Evolutionary conservation across 805 yeast species (phyloP).

Genomic region (Monosporozyma siamensis): DNA sequence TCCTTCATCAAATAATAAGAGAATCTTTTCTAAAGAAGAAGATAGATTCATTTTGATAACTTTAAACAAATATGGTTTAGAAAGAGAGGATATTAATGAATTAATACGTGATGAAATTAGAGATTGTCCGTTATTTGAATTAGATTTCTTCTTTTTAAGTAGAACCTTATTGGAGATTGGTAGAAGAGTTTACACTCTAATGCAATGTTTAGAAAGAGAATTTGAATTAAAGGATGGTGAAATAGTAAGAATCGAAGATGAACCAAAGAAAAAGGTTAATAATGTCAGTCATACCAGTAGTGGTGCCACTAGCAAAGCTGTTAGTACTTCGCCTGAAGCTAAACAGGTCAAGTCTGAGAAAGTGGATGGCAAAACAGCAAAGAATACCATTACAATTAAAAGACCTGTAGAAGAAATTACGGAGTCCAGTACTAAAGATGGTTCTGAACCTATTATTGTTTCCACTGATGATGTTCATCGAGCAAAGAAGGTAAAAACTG

Average conservation of each 20-base stretch:
- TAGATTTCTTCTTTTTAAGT: slow-evolving; percentile 83
- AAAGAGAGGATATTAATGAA: slow-evolving; percentile 71
- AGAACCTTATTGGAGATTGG: slow-evolving; percentile 71
- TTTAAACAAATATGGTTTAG: slow-evolving; percentile 71
- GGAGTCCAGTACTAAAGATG: background rate
- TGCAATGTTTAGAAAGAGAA: slow-evolving; percentile 70
- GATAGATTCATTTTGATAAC: slow-evolving; percentile 81
- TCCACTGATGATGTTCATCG: background rate
- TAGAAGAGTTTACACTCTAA: slow-evolving; percentile 72
- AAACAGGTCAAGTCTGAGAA: background rate
- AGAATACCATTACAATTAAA: background rate
- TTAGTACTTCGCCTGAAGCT: background rate
- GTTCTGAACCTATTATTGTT: background rate
- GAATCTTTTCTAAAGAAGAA: slow-evolving; percentile 79
- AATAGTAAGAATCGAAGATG: background rate
- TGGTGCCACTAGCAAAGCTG: background rate
- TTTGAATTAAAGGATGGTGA: slow-evolving; percentile 2
- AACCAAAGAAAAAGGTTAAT: background rate
- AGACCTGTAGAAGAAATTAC: background rate
- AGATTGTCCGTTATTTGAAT: slow-evolving; percentile 67
- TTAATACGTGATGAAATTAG: slow-evolving; percentile 66
- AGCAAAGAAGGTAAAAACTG: background rate
- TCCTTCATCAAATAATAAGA: slow-evolving; percentile 43
- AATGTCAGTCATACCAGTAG: background rate
- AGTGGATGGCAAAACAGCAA: background rate